Evolutionary conservation across 1,284 basidiomycete genomes (phyloP).

Genomic region (Boletellus dicymbophilus): DNA sequence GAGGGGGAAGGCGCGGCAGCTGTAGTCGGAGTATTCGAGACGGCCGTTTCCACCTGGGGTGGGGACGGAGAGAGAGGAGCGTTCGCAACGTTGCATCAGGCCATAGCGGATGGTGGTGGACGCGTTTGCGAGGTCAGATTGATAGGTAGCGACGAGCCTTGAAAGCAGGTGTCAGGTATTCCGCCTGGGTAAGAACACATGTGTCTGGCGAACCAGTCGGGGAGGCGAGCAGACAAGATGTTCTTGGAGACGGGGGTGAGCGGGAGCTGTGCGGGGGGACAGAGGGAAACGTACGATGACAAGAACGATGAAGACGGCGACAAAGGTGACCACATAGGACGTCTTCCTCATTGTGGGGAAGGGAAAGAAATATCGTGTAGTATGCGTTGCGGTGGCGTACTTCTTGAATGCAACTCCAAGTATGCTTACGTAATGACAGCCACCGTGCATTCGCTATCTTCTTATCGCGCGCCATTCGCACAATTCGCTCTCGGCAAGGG

Average conservation of each 20-base stretch:
- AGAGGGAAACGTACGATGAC: conserved; percentile 47
- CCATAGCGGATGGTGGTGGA: conserved; percentile 58
- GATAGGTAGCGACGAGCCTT: conserved; percentile 61
- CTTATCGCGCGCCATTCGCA: conserved; percentile 17
- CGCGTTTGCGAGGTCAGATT: conserved; percentile 47
- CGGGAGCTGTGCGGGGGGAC: neutral
- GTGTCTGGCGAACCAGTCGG: conserved; percentile 59
- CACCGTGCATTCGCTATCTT: neutral
- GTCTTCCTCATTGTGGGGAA: conserved; percentile 58
- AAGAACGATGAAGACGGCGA: conserved; percentile 51
- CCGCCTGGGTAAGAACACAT: conserved; percentile 9
- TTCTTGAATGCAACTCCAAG: neutral
- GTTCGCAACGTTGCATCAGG: conserved; percentile 58
- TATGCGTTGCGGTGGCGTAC: too few relatives aligned
- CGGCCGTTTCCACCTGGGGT: conserved; percentile 40
- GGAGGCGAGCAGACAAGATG: conserved; percentile 52
- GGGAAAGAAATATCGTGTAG: neutral
- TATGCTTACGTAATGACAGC: too few relatives aligned
- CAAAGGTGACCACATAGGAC: conserved; percentile 61
- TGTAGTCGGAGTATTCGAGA: conserved; percentile 53
- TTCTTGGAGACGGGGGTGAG: conserved; percentile 46
- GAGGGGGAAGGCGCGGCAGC: conserved; percentile 66
- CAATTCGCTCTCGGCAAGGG: too few relatives aligned
- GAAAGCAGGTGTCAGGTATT: conserved; percentile 25
- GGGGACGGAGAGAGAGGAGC: conserved; percentile 50